Evolutionary conservation across 1,139 yeast species (phyloP).

Genomic region (Debaryomyces subglobosus): DNA sequence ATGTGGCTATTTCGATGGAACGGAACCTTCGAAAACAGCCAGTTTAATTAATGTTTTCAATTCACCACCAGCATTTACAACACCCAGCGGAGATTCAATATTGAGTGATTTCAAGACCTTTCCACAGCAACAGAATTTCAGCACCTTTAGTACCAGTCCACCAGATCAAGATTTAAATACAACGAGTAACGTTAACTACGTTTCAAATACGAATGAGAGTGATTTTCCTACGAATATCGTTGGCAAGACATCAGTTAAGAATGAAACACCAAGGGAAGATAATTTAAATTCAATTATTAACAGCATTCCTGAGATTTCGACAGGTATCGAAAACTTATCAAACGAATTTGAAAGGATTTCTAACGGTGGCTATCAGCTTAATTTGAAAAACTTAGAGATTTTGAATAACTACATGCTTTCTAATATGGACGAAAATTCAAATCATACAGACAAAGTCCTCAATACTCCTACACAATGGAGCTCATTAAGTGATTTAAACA

Average conservation of each 20-base stretch:
- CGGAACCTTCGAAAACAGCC: neutral
- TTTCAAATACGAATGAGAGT: neutral
- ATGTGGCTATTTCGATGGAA: neutral
- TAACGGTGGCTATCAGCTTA: conserved; percentile 31
- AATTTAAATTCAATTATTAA: conserved; percentile 9
- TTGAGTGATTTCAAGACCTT: conserved; percentile 8
- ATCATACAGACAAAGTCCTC: neutral
- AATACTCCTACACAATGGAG: neutral
- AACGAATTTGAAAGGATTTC: conserved; percentile 33
- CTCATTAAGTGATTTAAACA: neutral
- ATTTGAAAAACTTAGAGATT: conserved; percentile 32
- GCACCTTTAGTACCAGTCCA: neutral
- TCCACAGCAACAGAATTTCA: neutral
- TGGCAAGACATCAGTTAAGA: neutral
- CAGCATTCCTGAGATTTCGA: conserved; percentile 19
- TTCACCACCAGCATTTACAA: conserved; percentile 16
- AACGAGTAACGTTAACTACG: neutral
- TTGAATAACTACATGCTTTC: conserved; percentile 29
- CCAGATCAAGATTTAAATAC: neutral
- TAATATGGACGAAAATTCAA: conserved; percentile 13
- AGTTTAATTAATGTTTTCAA: conserved; percentile 1
- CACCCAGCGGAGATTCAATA: conserved; percentile 18
- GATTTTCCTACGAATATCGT: no score
- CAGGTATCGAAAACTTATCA: conserved; percentile 33
- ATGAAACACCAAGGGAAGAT: conserved; percentile 4